Evolutionary conservation across 2,329 filamentous ascomycete species (phyloP), one percentile per base, ranked within the genome.

Genomic region (Pleurostoma richardsiae): DNA sequence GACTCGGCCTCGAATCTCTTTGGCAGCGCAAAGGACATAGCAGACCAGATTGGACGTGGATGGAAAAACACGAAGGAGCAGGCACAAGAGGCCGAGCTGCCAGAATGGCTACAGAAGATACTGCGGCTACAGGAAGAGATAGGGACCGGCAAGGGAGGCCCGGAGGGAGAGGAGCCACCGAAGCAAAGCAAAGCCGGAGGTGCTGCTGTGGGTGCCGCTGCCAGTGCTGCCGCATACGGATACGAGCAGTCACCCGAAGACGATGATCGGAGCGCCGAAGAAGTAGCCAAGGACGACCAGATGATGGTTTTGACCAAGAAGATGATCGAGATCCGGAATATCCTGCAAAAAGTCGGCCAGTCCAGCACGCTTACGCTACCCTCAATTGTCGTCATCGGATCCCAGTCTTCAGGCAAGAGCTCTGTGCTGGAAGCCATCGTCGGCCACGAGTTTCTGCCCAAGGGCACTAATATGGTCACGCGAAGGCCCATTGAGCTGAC

Each of bases 241-340:
- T 86, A 91, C 57, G 83, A 89, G 27, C 76, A 85, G 48, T 80
- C 82, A 3, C 69, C 74, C 38, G 82, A 86, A 33, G 82, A 92
- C 33, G 81, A 85, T 52, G 66, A 74, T 4, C 74, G 83, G 46
- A 72, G 75, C 6, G 74, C 71, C 26, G 81, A 85, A 47, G 82
- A 87, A 59, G 76, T 79, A 42, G 88, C 90, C 19, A 83, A 83
- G 58, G 94, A 99, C 59, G 94, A 99, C 63, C 94, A 99, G 67
- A 99, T 99, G 92, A 99, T 99, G 94, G 77, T 96, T 56, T 74
- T 99, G 60, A 99, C 95, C 2, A 92, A 94, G 72, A 97, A 97
- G 71, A 99, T 99, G 94, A 99, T 99, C 60, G 94, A 99, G 72
- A 97, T 99, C 48, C 79, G 95, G 55, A 91, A 85, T 55, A 89